Base-by-base conservation (phyloP, 495 filamentous ascomycete species). In the Schizothecium vesticola region DNA sequence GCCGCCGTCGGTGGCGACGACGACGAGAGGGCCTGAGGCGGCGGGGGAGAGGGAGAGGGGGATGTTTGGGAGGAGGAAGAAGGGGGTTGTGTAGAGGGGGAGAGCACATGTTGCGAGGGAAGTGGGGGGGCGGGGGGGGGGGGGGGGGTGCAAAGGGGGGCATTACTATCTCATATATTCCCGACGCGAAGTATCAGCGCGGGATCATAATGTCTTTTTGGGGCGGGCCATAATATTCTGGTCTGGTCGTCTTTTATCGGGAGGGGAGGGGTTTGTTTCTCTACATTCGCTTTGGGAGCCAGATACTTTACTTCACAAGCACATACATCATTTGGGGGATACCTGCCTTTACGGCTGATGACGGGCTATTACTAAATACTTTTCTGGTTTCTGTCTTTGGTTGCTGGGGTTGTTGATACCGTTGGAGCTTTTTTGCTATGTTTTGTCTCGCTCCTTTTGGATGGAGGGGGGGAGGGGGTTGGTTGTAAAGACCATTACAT, bases 1-100 rank as follows among this genome's bases (percentile, higher is more conserved):
- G n/a, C 91, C 91, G 25, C 76, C n/a, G 43, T 63, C 73, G 61
- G 61, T 69, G 25, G 69, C 71, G 23, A 58, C 65, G 25, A 62
- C 66, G 36, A 29, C 13, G 66, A 64, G 23, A 51, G 56, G 58
- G 61, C 12, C 31, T 55, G 69, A 51, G 56, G 36, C 56, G 63
- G 55, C 63, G 57, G 25, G 25, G 11, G 57, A 21, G 22, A 55
- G 43, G 43, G 43, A 19, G 19, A 51, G 16, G 43, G 43, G 43
- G 19, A 51, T 51, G 43, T 51, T 51, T 51, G 43, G 43, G 43
- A n/a, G 43, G 43, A 51, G 43, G 43, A 51, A 51, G 43, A n/a
- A 51, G 43, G 12, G 19, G 6, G 19, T 51, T n/a, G 43, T 51
- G 7, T 51, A 51, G 16, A 16, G 1, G 36, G 43, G 36, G 13